Percentiles rank a stretch among this genome's conserved stretches.
Evolutionary conservation across 495 filamentous ascomycete species (phyloP).

Genomic region (Penicillium crystallinum): DNA sequence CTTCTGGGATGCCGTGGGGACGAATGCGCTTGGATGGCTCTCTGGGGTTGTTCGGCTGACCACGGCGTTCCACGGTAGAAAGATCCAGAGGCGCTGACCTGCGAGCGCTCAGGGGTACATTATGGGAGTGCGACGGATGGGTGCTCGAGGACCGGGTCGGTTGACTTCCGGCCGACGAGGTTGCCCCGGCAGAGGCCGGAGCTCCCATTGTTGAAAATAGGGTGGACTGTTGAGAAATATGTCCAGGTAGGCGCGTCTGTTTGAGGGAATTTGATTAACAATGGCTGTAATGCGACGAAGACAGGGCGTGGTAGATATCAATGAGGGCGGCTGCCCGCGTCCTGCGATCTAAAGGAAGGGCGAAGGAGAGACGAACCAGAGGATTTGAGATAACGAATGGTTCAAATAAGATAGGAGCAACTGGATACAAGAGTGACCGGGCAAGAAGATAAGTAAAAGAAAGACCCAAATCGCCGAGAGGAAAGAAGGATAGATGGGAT

Average conservation of each 20-base stretch:
- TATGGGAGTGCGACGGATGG: constrained; percentile 46
- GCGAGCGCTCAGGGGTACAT: constrained; percentile 64
- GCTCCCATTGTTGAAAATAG: constrained; percentile 42
- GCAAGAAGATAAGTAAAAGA: constrained; percentile 11
- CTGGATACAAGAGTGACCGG: constrained; percentile 1
- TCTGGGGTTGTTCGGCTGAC: constrained; percentile 65
- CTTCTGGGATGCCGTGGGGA: constrained; percentile 80
- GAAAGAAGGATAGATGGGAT: constrained; percentile 21
- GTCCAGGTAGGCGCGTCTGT: constrained; percentile 11
- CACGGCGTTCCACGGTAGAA: constrained; percentile 84
- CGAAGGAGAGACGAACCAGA: neutral
- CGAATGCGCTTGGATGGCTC: constrained; percentile 72
- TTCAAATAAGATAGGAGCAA: constrained; percentile 2
- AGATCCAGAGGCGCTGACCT: constrained; percentile 73
- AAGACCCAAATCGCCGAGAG: constrained; percentile 12
- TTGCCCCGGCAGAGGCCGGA: constrained; percentile 46
- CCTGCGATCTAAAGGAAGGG: constrained; percentile 1
- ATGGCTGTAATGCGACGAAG: constrained; percentile 2
- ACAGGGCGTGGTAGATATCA: constrained; percentile 3
- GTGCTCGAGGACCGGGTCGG: constrained; percentile 41
- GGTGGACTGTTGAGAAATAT: neutral
- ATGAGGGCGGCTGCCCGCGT: constrained; percentile 1
- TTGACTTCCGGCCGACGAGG: constrained; percentile 34
- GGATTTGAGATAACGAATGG: neutral
- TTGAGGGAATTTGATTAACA: constrained; percentile 2